A percentile compares a stretch with the other conserved stretches of the same genome.
phyloP scores from a whole-genome alignment of 2,329 filamentous ascomycete species.

The Ophiocordyceps australis region DNA sequence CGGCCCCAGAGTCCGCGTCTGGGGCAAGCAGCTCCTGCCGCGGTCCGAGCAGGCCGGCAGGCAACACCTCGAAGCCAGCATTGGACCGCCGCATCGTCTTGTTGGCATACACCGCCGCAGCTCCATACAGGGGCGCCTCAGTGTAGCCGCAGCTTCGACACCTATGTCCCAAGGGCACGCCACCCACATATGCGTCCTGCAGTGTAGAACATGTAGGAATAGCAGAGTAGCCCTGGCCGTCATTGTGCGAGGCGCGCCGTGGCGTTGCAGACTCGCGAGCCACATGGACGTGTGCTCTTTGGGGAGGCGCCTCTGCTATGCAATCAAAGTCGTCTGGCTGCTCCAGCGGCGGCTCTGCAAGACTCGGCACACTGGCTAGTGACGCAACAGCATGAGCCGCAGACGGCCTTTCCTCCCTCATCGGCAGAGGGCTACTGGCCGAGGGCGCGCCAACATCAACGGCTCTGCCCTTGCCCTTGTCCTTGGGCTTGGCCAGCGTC shows the following conservation, averaged over 20 bases:
- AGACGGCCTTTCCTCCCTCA: no score
- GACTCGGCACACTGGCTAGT: neutral
- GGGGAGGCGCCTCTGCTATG: neutral
- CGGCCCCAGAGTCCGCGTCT: no score
- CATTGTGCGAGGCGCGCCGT: neutral
- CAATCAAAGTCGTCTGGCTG: neutral
- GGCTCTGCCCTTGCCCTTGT: slow-evolving; percentile 7
- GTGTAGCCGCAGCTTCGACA: no score
- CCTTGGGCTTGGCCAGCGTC: slow-evolving; percentile 6
- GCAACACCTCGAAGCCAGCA: slow-evolving; percentile 4
- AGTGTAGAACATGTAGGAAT: no score
- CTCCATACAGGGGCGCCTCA: slow-evolving; percentile 1
- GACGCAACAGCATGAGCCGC: no score
- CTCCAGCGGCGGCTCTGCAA: neutral
- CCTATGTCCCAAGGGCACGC: no score
- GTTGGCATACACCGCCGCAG: slow-evolving; percentile 4
- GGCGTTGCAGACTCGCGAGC: no score
- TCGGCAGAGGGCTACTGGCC: neutral
- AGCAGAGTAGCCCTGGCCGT: neutral
- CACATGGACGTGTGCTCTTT: no score
- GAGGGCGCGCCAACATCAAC: slow-evolving; percentile 1
- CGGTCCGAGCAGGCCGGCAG: slow-evolving; percentile 2
- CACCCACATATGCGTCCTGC: no score
- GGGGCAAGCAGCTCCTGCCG: slow-evolving; percentile 2
- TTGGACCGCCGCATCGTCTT: slow-evolving; percentile 1